Evolutionary conservation across 2,329 filamentous ascomycete genomes (phyloP).

Genomic region (Colletotrichum godetiae): DNA sequence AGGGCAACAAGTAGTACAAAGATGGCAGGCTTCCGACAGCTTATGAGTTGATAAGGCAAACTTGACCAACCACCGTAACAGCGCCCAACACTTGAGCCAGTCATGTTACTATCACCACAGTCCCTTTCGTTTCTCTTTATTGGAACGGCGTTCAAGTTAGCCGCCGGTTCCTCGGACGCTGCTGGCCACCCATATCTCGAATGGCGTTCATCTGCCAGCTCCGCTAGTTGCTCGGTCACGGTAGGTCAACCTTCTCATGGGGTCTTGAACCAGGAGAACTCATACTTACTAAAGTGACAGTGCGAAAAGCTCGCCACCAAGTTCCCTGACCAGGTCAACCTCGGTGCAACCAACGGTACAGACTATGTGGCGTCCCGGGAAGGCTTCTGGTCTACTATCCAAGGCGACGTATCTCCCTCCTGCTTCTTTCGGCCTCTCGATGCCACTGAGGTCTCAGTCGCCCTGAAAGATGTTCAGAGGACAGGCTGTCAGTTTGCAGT

Average conservation of each 20-base stretch:
- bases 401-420: neutral
- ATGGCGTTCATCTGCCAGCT: too few species aligned
- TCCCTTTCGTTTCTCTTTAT: too few species aligned
- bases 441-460: conserved; percentile 36
- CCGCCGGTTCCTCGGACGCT: too few species aligned
- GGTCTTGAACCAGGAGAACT: too few species aligned
- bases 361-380: neutral
- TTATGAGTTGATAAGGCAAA: neutral
- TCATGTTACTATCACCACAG: too few species aligned
- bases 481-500: conserved; percentile 48
- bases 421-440: neutral
- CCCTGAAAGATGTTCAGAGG: neutral
- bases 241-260: too few species aligned
- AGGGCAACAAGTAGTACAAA: neutral
- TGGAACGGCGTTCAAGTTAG: too few species aligned
- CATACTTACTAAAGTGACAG: too few species aligned
- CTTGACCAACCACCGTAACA: neutral
- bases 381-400: conserved; percentile 12
- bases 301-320: too few species aligned
- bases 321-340: neutral
- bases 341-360: neutral
- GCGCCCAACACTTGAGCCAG: too few species aligned
- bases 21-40: neutral
- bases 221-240: too few species aligned
- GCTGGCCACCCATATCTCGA: too few species aligned